Conservation (phyloP, 495 filamentous ascomycete genomes). For the Penicillium paxilli region DNA sequence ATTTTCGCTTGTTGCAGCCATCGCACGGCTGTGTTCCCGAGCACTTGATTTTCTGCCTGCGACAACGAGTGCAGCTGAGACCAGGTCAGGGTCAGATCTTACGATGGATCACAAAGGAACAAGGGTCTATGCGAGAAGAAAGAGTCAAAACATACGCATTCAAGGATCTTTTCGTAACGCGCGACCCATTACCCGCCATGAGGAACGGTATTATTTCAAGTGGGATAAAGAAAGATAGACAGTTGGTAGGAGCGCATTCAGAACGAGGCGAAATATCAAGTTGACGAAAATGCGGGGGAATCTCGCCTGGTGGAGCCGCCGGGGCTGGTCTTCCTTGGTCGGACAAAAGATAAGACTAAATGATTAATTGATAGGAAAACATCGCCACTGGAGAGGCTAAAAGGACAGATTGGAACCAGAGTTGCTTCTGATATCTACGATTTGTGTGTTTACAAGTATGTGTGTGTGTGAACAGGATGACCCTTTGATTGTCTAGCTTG, state of each 20-base stretch:
- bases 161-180: slow-evolving; percentile 2
- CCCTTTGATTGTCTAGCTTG: no score
- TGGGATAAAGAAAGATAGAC: background rate
- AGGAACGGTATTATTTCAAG: background rate
- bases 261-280: background rate
- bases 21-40: slow-evolving; percentile 43
- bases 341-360: background rate
- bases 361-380: background rate
- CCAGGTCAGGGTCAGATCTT: background rate
- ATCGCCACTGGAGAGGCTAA: background rate
- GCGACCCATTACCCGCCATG: background rate
- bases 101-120: background rate
- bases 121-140: background rate
- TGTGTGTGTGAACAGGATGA: no score
- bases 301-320: background rate
- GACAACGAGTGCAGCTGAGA: slow-evolving; percentile 41
- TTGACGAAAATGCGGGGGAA: background rate
- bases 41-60: slow-evolving; percentile 48
- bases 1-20: slow-evolving; percentile 43
- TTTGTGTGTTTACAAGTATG: background rate
- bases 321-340: background rate
- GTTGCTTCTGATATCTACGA: background rate
- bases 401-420: background rate
- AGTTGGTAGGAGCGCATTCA: background rate
- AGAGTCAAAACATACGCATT: background rate